Evolutionary conservation across 495 filamentous ascomycete genomes (phyloP).

Genomic region (Daldinia childiae): DNA sequence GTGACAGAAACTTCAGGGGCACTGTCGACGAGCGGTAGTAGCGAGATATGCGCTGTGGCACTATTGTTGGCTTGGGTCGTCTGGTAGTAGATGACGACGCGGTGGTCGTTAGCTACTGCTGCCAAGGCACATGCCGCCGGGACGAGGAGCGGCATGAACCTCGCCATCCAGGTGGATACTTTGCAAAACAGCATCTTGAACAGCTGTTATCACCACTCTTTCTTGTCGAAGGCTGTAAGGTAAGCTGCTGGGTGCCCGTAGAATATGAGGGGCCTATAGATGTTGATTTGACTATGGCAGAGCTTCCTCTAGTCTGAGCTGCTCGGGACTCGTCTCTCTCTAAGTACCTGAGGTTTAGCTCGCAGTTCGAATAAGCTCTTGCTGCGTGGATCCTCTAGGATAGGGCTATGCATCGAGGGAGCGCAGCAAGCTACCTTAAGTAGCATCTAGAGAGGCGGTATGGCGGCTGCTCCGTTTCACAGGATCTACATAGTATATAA

Average conservation of each 20-base stretch:
- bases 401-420: slow-evolving; percentile 23
- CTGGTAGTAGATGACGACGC: slow-evolving; percentile 75
- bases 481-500: slow-evolving; percentile 23
- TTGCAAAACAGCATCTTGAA: slow-evolving; percentile 31
- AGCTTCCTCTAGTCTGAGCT: neutral
- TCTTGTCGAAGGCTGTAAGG: neutral
- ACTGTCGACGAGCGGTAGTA: slow-evolving; percentile 74
- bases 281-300: neutral
- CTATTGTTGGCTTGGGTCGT: slow-evolving; percentile 68
- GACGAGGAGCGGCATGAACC: slow-evolving; percentile 31
- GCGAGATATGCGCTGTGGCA: slow-evolving; percentile 68
- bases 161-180: slow-evolving; percentile 24
- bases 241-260: neutral
- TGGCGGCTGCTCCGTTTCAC: slow-evolving; percentile 2
- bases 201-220: neutral
- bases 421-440: slow-evolving; percentile 19
- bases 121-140: slow-evolving; percentile 9
- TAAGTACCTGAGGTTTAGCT: slow-evolving; percentile 16
- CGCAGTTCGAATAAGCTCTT: slow-evolving; percentile 14
- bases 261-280: neutral
- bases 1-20: slow-evolving; percentile 61
- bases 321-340: slow-evolving; percentile 8
- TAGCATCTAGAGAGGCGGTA: slow-evolving; percentile 3
- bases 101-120: slow-evolving; percentile 41
- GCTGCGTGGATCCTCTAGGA: slow-evolving; percentile 5